phyloP scores from a whole-genome alignment of 192 early-diverging fungal species.

The Entomortierella parvispora region DNA sequence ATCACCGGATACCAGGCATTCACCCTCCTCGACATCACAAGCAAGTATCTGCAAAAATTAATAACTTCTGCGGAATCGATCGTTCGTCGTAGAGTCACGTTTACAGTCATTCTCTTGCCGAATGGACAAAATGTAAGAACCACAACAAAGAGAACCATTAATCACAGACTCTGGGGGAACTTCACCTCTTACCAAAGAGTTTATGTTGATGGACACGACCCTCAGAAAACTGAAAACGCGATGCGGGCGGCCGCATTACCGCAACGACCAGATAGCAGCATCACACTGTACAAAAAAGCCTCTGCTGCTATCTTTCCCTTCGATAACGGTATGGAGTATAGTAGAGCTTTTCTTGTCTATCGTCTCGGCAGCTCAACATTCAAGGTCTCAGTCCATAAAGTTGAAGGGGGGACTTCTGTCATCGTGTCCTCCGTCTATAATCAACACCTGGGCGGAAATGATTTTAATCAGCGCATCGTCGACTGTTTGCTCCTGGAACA shows the following conservation, averaged over 20 bases:
- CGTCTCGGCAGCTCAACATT: constrained; percentile 86
- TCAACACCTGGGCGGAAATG: constrained; percentile 86
- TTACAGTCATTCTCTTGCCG: background rate
- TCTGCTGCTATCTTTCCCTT: constrained; percentile 5
- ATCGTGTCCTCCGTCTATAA: constrained; percentile 82
- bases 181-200: constrained; percentile 2
- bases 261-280: background rate
- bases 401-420: constrained; percentile 80
- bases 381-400: constrained; percentile 81
- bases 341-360: constrained; percentile 80
- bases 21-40: constrained; percentile 17
- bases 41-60: constrained; percentile 11
- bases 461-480: constrained; percentile 88
- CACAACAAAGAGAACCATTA: constrained; percentile 8
- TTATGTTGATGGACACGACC: constrained; percentile 1
- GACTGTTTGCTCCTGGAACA: constrained; percentile 84
- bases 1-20: constrained; percentile 16
- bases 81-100: constrained; percentile 2
- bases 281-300: background rate
- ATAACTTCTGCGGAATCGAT: constrained; percentile 11
- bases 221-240: background rate
- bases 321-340: constrained; percentile 53
- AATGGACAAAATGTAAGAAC: constrained; percentile 15
- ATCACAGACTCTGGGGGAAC: constrained; percentile 1
- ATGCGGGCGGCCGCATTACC: background rate